Base-by-base conservation (phyloP, 179 eudicot species). In the Pouteria campechiana region DNA sequence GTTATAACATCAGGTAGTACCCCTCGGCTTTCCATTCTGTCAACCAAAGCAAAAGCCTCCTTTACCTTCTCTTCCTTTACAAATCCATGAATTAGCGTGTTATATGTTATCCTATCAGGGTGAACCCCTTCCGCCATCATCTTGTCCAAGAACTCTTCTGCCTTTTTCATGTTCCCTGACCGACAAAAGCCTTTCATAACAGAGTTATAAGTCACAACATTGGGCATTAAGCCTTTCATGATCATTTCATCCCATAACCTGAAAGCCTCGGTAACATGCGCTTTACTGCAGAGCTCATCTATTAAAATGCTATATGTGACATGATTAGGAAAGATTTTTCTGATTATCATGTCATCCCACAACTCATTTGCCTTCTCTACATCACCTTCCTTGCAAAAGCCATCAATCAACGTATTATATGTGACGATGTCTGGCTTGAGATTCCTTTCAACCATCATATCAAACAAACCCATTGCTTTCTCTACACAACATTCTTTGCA, bases 201-300 rank as follows among this genome's bases (percentile, higher is more conserved):
- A 16, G 75, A 57, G 64, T 87, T 87, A 42, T 73, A 87, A 25
- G 76, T 76, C 41, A 87, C 72, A 11, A 67, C 52, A 9, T 63
- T 87, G 31, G 90, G 93, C 37, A 69, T 55, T 34, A 79, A 65
- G 18, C 67, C 83, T 58, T 74, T 76, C 37, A 46, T 61, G 23
- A 74, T 55, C 96, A 87, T 87, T 68, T 79, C 86, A 61, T 79
- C 74, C 96, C 86, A 87, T 29, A 83, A 53, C 54, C 48, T 72
- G 9, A 76, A 63, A 11, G 93, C 93, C 45, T 79, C 71, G 20
- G 58, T 23, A 21, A 83, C 54, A 44, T 25, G 29, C 29, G 79
- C 75, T 25, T 24, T 32, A 17, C 19, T 67, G 63, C 83, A 79
- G 62, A 60, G 70, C 22, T 81, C 90, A 43, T 79, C 83, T 2